Evolutionary conservation across 192 early-diverging fungal species (phyloP).

Genomic region (Coemansia sp.): DNA sequence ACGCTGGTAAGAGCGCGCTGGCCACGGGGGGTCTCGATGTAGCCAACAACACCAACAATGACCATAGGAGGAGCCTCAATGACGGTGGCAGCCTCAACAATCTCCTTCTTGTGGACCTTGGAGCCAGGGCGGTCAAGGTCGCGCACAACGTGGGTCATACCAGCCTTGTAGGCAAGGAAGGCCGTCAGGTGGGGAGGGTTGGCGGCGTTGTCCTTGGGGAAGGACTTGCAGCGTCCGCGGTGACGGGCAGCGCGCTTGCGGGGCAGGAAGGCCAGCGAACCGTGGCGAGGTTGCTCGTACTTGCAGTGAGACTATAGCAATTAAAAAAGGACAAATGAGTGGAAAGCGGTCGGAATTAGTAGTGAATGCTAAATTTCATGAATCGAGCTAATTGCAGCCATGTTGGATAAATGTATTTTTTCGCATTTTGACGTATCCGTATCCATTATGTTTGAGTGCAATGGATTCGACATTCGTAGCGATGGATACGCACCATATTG

Average conservation of each 20-base stretch:
- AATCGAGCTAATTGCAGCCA: too few relatives aligned
- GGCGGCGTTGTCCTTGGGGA: constrained; percentile 95
- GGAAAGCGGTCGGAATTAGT: too few relatives aligned
- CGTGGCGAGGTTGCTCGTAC: constrained; percentile 97
- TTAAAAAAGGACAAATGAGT: background rate
- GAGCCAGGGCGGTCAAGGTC: constrained; percentile 98
- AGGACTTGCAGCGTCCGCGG: constrained; percentile 97
- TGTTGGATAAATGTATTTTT: too few relatives aligned
- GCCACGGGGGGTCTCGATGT: constrained; percentile 98
- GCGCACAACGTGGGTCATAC: constrained; percentile 99
- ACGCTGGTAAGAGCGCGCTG: constrained; percentile 98
- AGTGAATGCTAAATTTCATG: too few relatives aligned
- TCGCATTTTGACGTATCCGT: too few relatives aligned
- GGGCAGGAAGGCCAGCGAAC: constrained; percentile 62
- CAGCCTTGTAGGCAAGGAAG: constrained; percentile 99
- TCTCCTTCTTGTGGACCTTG: constrained; percentile 99
- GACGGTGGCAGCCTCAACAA: constrained; percentile 98
- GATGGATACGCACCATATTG: constrained; percentile 35
- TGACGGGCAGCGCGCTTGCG: constrained; percentile 88
- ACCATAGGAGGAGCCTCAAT: constrained; percentile 98
- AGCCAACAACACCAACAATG: constrained; percentile 98
- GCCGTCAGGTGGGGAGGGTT: constrained; percentile 98
- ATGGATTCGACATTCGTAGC: background rate
- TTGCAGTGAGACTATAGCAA: constrained; percentile 79
- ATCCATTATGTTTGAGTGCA: too few relatives aligned